phyloP scores from a whole-genome alignment of 2,329 filamentous ascomycete species.

The Calonectria hongkongensis region DNA sequence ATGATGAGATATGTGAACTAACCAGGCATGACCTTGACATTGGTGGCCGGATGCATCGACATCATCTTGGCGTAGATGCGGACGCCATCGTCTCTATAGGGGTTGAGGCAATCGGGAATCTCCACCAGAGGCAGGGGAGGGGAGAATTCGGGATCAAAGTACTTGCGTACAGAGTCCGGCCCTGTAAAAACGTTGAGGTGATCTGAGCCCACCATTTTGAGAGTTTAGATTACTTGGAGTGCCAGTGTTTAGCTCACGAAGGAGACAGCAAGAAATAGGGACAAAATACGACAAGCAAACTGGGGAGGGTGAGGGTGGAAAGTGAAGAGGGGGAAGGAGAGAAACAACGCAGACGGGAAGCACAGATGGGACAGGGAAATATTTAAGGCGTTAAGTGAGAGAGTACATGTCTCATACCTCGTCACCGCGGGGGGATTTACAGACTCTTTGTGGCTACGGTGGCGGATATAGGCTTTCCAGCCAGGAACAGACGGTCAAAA shows the following conservation, averaged over 20 bases:
- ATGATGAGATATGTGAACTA: conserved; percentile 30
- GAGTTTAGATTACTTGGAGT: conserved; percentile 34
- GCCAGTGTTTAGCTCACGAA: conserved; percentile 22
- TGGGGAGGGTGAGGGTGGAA: not conserved
- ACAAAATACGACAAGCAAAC: not conserved
- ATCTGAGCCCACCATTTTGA: conserved; percentile 53
- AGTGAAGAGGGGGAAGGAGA: conserved; percentile 3
- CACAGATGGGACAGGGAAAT: conserved; percentile 1
- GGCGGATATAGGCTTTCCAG: conserved; percentile 30
- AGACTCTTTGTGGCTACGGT: conserved; percentile 22
- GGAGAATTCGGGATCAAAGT: conserved; percentile 74
- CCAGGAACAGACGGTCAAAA: conserved; percentile 22
- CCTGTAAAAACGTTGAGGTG: conserved; percentile 73
- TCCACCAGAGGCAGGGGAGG: conserved; percentile 77
- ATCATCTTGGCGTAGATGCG: conserved; percentile 80
- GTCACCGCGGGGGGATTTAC: not conserved
- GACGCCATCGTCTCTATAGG: conserved; percentile 73
- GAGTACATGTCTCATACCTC: not conserved
- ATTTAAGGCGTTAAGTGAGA: conserved; percentile 26
- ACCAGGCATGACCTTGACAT: conserved; percentile 78
- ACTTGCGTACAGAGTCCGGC: conserved; percentile 72
- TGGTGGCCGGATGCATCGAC: conserved; percentile 76
- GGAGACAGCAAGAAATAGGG: not conserved
- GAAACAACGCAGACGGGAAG: not conserved
- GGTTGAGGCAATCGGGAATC: conserved; percentile 74